These are phyloP conservation scores for Penicillium sp. DNA, from an alignment of 2,329 filamentous ascomycete genomes.

Conservation along the genomic window DNA sequence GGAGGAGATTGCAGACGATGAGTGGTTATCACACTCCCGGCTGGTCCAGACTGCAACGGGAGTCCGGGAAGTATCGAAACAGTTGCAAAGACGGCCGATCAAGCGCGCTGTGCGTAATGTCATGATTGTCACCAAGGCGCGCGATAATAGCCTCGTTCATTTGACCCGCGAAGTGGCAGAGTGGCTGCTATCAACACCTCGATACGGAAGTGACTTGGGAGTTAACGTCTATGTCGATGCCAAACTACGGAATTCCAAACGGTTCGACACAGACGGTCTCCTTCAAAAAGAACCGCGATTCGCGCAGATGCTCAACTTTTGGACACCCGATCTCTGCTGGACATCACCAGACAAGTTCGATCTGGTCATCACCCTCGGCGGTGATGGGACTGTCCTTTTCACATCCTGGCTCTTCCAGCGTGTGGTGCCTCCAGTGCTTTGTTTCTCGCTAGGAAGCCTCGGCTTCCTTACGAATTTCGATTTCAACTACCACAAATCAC, in stretches of 20 bases:
- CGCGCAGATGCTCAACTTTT: slow-evolving; percentile 83
- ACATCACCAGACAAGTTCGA: slow-evolving; percentile 92
- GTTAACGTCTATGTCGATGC: slow-evolving; percentile 98
- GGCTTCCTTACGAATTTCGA: slow-evolving; percentile 98
- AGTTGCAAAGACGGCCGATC: slow-evolving; percentile 87
- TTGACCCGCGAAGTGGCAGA: slow-evolving; percentile 82
- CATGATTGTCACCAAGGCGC: slow-evolving; percentile 98
- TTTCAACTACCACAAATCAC: slow-evolving; percentile 82
- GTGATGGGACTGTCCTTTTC: slow-evolving; percentile 95
- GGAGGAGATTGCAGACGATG: slow-evolving; percentile 84
- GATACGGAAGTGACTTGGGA: slow-evolving; percentile 85
- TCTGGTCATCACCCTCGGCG: slow-evolving; percentile 85
- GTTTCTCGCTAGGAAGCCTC: slow-evolving; percentile 86
- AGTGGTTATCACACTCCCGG: slow-evolving; percentile 88
- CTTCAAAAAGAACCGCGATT: slow-evolving; percentile 73
- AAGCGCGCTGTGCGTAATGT: slow-evolving; percentile 88
- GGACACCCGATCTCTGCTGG: slow-evolving; percentile 96
- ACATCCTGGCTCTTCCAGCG: slow-evolving; percentile 96
- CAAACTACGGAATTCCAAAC: slow-evolving; percentile 82
- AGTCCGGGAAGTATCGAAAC: slow-evolving; percentile 92
- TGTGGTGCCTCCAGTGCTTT: slow-evolving; percentile 88
- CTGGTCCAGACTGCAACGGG: slow-evolving; percentile 93
- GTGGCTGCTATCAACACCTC: slow-evolving; percentile 84
- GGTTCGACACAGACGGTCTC: slow-evolving; percentile 76
- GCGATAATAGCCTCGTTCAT: slow-evolving; percentile 88